A percentile compares a stretch with the other conserved stretches of the same genome.
These are phyloP conservation scores for Diplotaxis tenuifolia DNA, from an alignment of 345 rosid species.

Conservation along the genomic window DNA sequence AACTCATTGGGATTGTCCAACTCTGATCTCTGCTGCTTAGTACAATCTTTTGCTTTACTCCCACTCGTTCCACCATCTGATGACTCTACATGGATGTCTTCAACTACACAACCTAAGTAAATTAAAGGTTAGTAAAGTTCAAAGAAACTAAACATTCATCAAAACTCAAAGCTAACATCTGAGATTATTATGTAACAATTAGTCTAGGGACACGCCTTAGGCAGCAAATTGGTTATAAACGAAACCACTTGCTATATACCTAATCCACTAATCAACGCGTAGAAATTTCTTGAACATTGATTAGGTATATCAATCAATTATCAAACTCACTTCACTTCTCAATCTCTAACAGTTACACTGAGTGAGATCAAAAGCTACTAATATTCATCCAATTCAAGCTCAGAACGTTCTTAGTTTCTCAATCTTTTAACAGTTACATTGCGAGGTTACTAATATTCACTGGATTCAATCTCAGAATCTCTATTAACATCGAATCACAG, in stretches of 20 bases:
- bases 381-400: not conserved
- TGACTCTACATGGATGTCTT: conserved; percentile 42
- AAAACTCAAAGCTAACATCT: not conserved
- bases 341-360: not conserved
- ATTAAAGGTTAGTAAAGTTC: not conserved
- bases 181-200: not conserved
- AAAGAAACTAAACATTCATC: not conserved
- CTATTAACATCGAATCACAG: not conserved
- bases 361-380: not conserved
- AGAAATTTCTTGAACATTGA: not conserved
- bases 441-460: not conserved
- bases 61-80: conserved; percentile 33
- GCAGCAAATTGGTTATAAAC: not conserved
- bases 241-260: not conserved
- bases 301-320: not conserved
- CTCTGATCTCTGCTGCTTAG: conserved; percentile 38
- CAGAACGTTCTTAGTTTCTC: not conserved
- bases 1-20: conserved; percentile 15
- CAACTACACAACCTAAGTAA: conserved; percentile 29
- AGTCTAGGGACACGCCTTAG: not conserved
- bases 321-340: too few species aligned
- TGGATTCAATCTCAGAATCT: not conserved
- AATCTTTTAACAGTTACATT: not conserved
- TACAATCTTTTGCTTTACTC: conserved; percentile 35
- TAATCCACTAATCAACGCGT: too few species aligned